Conservation (phyloP, 768 basidiomycete genomes). For the Boletus sensibilis region DNA sequence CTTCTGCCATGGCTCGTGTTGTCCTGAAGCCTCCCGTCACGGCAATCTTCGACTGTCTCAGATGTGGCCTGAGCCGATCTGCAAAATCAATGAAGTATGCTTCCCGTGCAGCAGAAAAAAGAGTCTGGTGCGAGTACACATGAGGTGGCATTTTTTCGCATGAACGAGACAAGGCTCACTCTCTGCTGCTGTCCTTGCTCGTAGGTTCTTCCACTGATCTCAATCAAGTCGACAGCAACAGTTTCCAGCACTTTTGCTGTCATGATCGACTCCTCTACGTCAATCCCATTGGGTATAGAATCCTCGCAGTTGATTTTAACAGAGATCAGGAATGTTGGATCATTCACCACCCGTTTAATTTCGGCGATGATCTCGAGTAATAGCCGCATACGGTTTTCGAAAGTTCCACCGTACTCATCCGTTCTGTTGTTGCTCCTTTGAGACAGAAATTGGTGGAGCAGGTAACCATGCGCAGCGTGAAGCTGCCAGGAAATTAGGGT, state of each 20-base stretch:
- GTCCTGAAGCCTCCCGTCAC: constrained; percentile 35
- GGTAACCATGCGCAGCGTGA: constrained; percentile 44
- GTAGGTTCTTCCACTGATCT: constrained; percentile 41
- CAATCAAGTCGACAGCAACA: constrained; percentile 39
- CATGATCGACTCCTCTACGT: constrained; percentile 31
- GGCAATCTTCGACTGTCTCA: constrained; percentile 26
- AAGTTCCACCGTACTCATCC: constrained; percentile 57
- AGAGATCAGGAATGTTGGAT: constrained; percentile 30
- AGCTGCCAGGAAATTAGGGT: constrained; percentile 26
- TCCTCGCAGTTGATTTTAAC: constrained; percentile 37
- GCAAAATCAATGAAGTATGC: constrained; percentile 35
- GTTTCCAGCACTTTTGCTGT: constrained; percentile 35
- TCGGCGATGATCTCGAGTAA: constrained; percentile 46
- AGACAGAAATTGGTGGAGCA: constrained; percentile 50
- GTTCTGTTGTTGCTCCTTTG: constrained; percentile 44
- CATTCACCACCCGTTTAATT: constrained; percentile 39
- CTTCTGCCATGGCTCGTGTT: constrained; percentile 28
- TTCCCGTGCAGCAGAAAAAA: constrained; percentile 18
- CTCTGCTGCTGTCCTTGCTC: constrained; percentile 19
- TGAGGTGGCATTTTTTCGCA: not conserved
- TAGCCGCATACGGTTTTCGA: constrained; percentile 53
- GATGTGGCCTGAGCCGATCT: constrained; percentile 24
- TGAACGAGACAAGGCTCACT: constrained; percentile 7
- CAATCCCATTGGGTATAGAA: constrained; percentile 29
- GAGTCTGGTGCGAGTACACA: constrained; percentile 5